Evolutionary conservation across 257 asterid species (phyloP).

Genomic region (Vinca minor): DNA sequence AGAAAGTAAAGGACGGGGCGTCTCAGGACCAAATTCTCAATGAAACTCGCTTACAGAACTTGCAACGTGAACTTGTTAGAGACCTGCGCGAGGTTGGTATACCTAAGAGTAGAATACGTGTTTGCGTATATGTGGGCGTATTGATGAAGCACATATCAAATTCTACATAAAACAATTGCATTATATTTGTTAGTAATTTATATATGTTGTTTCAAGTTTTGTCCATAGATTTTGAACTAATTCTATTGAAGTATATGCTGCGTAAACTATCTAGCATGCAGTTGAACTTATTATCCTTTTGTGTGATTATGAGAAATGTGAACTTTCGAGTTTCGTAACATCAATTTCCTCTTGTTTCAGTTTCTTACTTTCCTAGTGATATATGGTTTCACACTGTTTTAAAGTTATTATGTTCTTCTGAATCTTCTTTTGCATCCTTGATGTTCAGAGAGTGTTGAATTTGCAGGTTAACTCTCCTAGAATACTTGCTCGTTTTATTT

Average conservation of each 20-base stretch:
- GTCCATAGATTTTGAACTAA: not conserved
- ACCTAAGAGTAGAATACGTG: not conserved
- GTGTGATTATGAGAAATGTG: not conserved
- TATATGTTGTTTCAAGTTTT: not conserved
- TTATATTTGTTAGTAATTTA: not conserved
- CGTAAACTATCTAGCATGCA: not conserved
- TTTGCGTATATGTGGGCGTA: not conserved
- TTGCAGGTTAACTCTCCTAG: constrained; percentile 84
- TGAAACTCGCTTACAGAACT: constrained; percentile 74
- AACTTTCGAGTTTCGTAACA: not conserved
- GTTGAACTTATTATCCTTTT: not conserved
- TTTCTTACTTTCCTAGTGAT: not conserved
- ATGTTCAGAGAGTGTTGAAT: constrained; percentile 12
- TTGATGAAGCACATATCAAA: not conserved
- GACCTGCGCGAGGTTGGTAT: constrained; percentile 72
- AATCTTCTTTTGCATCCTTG: not conserved
- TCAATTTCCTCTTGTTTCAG: not conserved
- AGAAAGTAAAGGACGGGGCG: constrained; percentile 87
- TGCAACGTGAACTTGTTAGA: constrained; percentile 76
- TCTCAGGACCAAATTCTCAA: constrained; percentile 87
- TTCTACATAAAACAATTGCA: not conserved
- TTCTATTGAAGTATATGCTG: not conserved
- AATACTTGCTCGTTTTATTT: constrained; percentile 64
- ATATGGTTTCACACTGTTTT: not conserved
- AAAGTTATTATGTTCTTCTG: not conserved